Evolutionary conservation across 2,329 filamentous ascomycete genomes (phyloP).

Genomic region (Beauveria varroae): DNA sequence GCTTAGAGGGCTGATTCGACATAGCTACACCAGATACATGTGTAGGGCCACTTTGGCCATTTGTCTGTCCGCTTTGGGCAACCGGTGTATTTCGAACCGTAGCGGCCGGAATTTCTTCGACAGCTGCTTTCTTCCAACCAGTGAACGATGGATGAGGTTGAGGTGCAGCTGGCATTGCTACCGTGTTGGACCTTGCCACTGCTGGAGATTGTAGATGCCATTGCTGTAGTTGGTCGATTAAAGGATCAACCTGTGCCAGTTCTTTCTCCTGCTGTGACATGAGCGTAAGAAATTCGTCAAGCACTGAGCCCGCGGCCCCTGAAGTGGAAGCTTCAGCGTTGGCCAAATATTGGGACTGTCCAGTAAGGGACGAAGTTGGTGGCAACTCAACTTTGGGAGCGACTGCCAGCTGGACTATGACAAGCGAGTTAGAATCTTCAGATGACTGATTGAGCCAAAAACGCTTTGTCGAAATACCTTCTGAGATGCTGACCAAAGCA

Average conservation of each 20-base stretch:
- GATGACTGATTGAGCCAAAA: neutral
- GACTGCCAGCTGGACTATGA: neutral
- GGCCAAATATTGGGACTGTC: neutral
- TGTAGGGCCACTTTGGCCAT: neutral
- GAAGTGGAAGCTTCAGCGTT: neutral
- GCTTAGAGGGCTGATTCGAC: neutral
- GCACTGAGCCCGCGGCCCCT: neutral
- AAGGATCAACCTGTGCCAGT: neutral
- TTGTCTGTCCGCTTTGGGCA: neutral
- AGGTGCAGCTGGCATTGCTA: neutral
- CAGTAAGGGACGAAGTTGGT: neutral
- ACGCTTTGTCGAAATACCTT: neutral
- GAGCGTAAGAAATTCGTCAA: neutral
- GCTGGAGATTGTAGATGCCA: neutral
- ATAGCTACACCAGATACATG: neutral
- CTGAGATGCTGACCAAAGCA: neutral
- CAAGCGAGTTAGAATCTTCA: neutral
- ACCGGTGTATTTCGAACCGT: neutral
- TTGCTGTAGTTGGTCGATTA: neutral
- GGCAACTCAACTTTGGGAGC: neutral
- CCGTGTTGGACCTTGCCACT: neutral
- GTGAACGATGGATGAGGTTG: neutral
- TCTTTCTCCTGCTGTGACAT: neutral
- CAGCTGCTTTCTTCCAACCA: neutral
- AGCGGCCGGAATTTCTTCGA: neutral